Evolutionary conservation across 305 asterid genomes (phyloP), one percentile per base, ranked within the genome.

Genomic region (Withania somnifera): DNA sequence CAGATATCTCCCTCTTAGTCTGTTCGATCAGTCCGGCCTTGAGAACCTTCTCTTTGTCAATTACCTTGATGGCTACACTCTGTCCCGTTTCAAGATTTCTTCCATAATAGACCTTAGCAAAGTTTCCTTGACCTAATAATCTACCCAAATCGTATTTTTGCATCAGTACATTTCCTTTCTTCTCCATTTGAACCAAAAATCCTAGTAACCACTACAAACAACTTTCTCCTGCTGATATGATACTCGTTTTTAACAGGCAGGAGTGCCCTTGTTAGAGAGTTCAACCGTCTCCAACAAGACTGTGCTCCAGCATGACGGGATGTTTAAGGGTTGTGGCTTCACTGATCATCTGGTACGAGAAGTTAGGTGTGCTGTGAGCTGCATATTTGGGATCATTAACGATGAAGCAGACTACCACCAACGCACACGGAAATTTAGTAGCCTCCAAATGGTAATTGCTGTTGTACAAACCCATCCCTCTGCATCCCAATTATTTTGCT

Each of bases 21-120:
- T 88, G 90, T 64, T 84, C 61, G 7, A 86, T 86, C 86, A 88
- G 80, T 42, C 89, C 88, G 10, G 79, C 87, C 68, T 88, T 86
- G 53, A 84, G 1, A 63, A 88, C 77, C 80, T 88, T 88, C 57
- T 83, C 89, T 80, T 86, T 88, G 75, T 88, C 86, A 11, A 88
- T 84, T 45, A 86, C 84, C 86, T 88, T 88, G 15, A 88, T 83
- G 50, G 90, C 90, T 36, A 88, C 90, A 52, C 85, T 78, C 83
- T 83, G 77, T n/a, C 88, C 89, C 1, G 86, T 83, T 66, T 82
- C 57, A 52, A 88, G 82, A 53, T 80, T 80, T 50, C 88, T 83
- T 28, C 86, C 90, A 17, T 84, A 78, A 69, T 86, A 84, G 38
- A 88, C 90, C 77, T 88, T 88, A 13, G 90, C 90, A 63, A 88